phyloP scores from a whole-genome alignment of 495 filamentous ascomycete species.

The Sporormia fimetaria region DNA sequence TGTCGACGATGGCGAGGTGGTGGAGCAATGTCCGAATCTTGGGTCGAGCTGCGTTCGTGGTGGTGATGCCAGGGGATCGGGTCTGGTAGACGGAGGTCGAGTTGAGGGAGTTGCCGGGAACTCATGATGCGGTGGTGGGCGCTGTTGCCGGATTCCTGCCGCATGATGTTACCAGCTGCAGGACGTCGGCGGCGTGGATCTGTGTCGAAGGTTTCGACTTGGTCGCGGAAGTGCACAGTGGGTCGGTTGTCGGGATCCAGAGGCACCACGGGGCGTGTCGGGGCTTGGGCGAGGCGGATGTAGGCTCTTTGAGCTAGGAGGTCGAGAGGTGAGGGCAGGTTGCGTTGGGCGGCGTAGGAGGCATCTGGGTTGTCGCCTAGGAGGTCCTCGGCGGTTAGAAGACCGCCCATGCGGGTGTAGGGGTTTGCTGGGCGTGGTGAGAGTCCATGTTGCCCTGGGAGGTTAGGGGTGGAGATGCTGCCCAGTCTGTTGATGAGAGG shows the following conservation, averaged over 20 bases:
- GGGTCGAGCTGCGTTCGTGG: not conserved
- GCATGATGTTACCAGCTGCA: not conserved
- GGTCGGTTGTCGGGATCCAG: not conserved
- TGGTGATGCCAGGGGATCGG: not conserved
- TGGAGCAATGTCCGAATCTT: not conserved
- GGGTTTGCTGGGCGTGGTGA: slow-evolving; percentile 15
- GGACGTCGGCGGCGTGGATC: not conserved
- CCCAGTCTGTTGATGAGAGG: not conserved
- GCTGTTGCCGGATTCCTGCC: not conserved
- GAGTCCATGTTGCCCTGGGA: slow-evolving; percentile 4
- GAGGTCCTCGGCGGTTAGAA: slow-evolving; percentile 13
- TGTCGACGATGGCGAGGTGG: not conserved
- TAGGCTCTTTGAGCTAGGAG: slow-evolving; percentile 18
- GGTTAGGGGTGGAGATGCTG: slow-evolving; percentile 14
- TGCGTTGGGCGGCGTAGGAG: slow-evolving; percentile 2
- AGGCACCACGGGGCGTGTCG: slow-evolving; percentile 4
- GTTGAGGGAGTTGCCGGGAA: not conserved
- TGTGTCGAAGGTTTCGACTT: no score
- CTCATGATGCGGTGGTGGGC: not conserved
- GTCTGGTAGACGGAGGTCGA: no score
- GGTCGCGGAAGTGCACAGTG: no score
- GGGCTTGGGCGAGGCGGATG: no score
- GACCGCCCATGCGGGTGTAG: slow-evolving; percentile 5
- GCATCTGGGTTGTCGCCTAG: slow-evolving; percentile 6
- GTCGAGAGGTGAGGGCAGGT: slow-evolving; percentile 21